A percentile compares a stretch with the other conserved stretches of the same genome.
These are phyloP conservation scores for Magnaporthiopsis incrustans DNA, from an alignment of 2,329 filamentous ascomycete species.

Conservation along the genomic window DNA sequence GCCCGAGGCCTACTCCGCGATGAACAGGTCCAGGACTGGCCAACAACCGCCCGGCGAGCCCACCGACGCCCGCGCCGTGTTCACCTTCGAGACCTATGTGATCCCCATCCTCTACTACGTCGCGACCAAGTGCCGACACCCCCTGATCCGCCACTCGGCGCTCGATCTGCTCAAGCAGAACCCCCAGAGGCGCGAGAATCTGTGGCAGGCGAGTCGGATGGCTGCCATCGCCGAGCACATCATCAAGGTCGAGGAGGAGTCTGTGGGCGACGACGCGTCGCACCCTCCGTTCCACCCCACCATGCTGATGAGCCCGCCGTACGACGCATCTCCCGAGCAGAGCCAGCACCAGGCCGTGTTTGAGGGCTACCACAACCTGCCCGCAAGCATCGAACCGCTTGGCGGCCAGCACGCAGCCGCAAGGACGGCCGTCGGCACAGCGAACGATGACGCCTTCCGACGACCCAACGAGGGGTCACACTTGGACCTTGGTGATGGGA, in stretches of 20 bases:
- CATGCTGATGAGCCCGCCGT: background rate
- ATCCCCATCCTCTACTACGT: constrained; percentile 31
- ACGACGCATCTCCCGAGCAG: background rate
- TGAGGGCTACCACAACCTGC: background rate
- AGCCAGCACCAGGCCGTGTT: background rate
- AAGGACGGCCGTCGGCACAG: background rate
- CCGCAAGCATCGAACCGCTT: background rate
- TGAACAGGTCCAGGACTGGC: background rate
- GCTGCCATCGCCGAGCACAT: constrained; percentile 23
- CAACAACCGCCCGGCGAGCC: background rate
- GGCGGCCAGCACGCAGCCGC: background rate
- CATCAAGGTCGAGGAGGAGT: constrained; percentile 27
- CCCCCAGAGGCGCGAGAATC: constrained; percentile 24
- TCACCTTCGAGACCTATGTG: constrained; percentile 31
- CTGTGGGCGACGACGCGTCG: background rate
- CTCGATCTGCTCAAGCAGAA: constrained; percentile 23
- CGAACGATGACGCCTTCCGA: background rate
- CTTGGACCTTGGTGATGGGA: background rate
- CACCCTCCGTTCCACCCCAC: background rate
- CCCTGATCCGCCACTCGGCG: constrained; percentile 26
- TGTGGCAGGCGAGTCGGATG: constrained; percentile 26
- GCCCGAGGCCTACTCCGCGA: background rate
- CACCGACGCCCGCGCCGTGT: constrained; percentile 13
- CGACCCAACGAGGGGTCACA: background rate
- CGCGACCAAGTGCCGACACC: constrained; percentile 30